Evolutionary conservation across 345 rosid species (phyloP).

Genomic region (Durio zibethinus): DNA sequence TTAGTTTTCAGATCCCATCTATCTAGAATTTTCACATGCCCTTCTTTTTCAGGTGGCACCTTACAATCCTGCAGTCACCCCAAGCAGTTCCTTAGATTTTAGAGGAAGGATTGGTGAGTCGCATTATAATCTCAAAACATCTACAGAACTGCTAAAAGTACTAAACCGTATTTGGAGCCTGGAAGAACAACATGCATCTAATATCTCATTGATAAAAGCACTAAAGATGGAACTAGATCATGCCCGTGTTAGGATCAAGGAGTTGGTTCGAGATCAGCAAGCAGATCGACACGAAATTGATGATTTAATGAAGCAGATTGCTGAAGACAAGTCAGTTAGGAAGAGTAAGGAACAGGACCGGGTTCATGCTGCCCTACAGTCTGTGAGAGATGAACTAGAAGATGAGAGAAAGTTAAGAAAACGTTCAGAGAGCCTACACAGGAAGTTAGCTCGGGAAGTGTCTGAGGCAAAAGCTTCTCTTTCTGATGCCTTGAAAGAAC

Average conservation of each 20-base stretch:
- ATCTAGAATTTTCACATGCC: neutral
- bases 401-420: slow-evolving; percentile 85
- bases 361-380: slow-evolving; percentile 62
- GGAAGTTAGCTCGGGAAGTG: slow-evolving; percentile 78
- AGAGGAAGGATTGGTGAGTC: slow-evolving; percentile 67
- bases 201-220: slow-evolving; percentile 65
- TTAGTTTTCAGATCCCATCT: neutral
- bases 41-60: slow-evolving; percentile 61
- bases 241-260: slow-evolving; percentile 61
- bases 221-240: slow-evolving; percentile 72
- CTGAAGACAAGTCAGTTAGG: slow-evolving; percentile 66
- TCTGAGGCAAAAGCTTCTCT: slow-evolving; percentile 65
- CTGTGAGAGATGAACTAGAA: slow-evolving; percentile 77
- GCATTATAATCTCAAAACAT: slow-evolving; percentile 74
- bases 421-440: slow-evolving; percentile 77
- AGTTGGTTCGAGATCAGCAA: slow-evolving; percentile 70
- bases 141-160: slow-evolving; percentile 84
- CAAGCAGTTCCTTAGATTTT: slow-evolving; percentile 72
- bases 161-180: slow-evolving; percentile 91
- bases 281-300: slow-evolving; percentile 69
- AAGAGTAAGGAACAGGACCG: slow-evolving; percentile 79
- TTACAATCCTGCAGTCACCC: slow-evolving; percentile 76
- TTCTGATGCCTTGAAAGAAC: slow-evolving; percentile 51
- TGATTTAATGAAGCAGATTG: slow-evolving; percentile 72
- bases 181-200: slow-evolving; percentile 84